Percentiles rank a stretch among this genome's conserved stretches.
Conservation (phyloP, 768 basidiomycete genomes). For the Xanthoconium stramineum region DNA sequence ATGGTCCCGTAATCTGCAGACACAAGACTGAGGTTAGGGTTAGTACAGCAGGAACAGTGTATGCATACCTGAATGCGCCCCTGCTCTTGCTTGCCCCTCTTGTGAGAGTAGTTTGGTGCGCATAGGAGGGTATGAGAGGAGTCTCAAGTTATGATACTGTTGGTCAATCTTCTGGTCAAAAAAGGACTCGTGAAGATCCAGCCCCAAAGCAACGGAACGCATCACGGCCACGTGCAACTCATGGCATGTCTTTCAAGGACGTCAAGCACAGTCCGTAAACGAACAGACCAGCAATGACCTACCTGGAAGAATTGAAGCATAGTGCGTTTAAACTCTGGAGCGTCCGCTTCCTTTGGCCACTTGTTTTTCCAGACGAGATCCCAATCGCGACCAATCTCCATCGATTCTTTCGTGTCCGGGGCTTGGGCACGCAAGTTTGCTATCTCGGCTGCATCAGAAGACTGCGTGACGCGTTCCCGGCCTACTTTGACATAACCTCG, state of each 20-base stretch:
- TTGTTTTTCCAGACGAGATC: slow-evolving; percentile 73
- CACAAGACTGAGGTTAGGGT: background rate
- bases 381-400: slow-evolving; percentile 90
- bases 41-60: background rate
- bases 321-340: slow-evolving; percentile 64
- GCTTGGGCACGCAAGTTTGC: slow-evolving; percentile 67
- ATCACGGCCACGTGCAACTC: slow-evolving; percentile 72
- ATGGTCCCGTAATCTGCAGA: slow-evolving; percentile 75
- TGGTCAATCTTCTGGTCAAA: slow-evolving; percentile 75
- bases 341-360: slow-evolving; percentile 68
- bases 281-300: slow-evolving; percentile 11
- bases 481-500: slow-evolving; percentile 81
- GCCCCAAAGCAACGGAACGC: slow-evolving; percentile 81
- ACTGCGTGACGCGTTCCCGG: slow-evolving; percentile 79
- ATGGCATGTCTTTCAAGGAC: slow-evolving; percentile 58
- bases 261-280: background rate
- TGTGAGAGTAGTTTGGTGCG: slow-evolving; percentile 51
- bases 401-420: slow-evolving; percentile 80
- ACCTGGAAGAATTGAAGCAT: slow-evolving; percentile 78
- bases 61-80: slow-evolving; percentile 67
- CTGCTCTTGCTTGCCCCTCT: slow-evolving; percentile 76
- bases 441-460: slow-evolving; percentile 68
- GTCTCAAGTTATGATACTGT: slow-evolving; percentile 76
- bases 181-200: slow-evolving; percentile 67
- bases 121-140: slow-evolving; percentile 81